Conservation (phyloP, 352 stramenopile genomes). For the Globisporangium barbulae region DNA sequence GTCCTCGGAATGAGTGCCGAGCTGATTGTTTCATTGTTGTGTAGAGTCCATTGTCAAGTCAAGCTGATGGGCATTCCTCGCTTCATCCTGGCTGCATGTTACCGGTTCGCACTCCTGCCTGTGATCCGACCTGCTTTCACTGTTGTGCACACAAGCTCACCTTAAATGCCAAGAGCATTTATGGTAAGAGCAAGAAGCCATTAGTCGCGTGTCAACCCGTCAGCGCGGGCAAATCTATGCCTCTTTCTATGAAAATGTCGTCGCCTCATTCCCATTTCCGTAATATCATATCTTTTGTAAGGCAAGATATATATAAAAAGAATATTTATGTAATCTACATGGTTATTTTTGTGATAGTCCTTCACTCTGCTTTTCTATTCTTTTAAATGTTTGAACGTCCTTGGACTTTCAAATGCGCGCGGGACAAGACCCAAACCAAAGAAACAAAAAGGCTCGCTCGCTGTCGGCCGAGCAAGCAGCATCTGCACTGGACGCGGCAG, state of each 20-base stretch:
- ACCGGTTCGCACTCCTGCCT: not conserved
- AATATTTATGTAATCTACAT: not conserved
- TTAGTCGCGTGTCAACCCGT: not conserved
- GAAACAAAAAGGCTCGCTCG: not conserved
- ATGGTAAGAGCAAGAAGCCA: not conserved
- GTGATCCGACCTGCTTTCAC: not conserved
- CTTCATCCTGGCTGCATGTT: not conserved
- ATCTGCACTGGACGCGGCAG: not conserved
- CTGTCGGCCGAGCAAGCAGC: not conserved
- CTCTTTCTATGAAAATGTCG: not conserved
- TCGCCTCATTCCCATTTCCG: not conserved
- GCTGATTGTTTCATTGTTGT: not conserved
- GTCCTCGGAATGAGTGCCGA: too few relatives aligned
- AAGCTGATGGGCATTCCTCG: not conserved
- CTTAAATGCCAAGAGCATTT: not conserved
- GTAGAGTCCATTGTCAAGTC: not conserved
- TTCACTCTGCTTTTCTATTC: conserved; percentile 1
- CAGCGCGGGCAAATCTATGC: not conserved
- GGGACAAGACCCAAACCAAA: conserved; percentile 1
- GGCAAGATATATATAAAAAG: not conserved
- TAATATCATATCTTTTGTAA: not conserved
- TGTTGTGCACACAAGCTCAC: not conserved
- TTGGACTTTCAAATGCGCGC: conserved; percentile 9
- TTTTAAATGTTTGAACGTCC: conserved; percentile 14
- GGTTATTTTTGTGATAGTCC: not conserved